Evolutionary conservation across 2,329 filamentous ascomycete species (phyloP), one percentile per base, ranked within the genome.

Genomic region (Neoscytalidium dimidiatum): DNA sequence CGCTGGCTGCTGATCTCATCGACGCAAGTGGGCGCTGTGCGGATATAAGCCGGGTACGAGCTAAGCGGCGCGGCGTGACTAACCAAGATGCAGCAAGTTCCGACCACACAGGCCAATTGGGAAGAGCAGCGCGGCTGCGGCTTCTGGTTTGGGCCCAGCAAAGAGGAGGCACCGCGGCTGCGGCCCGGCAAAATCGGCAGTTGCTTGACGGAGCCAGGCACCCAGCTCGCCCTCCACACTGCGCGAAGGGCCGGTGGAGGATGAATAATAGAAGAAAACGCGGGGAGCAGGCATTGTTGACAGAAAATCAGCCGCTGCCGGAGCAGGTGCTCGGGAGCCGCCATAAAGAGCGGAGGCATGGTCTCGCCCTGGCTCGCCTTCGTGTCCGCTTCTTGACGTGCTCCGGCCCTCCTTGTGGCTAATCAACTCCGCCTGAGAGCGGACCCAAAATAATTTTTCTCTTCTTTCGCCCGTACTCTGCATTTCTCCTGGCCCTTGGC

Each of bases 121-220:
- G 26, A 43, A 17, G 35, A 23, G 14, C 23, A 44, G 48, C 48
- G 48, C 48, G 5, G 28, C 17, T 19, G 17, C 14, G 9, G 28
- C n/a, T n/a, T n/a, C n/a, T n/a, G n/a, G n/a, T n/a, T n/a, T n/a
- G n/a, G n/a, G n/a, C n/a, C n/a, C n/a, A n/a, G 23, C 2, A 29
- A 28, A 7, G 28, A 52, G 14, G 14, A 29, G 28, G 19, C n/a
- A 41, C 35, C 35, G 35, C 35, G 35, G 35, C 35, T 28, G n/a
- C 43, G 43, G 43, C 28, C 58, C 58, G 58, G 58, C 58, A 51
- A n/a, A 49, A 38, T 51, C 58, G 44, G 58, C 44, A 60, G 8
- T 13, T 17, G 28, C 26, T 17, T n/a, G 13, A 14, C 17, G 14
- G 14, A 11, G 26, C 11, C 38, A 41, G 23, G n/a, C 38, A 5